These are phyloP conservation scores for Takakia lepidozioides DNA, from an alignment of 225 moss, liverwort and hornwort genomes.

Conservation along the genomic window DNA sequence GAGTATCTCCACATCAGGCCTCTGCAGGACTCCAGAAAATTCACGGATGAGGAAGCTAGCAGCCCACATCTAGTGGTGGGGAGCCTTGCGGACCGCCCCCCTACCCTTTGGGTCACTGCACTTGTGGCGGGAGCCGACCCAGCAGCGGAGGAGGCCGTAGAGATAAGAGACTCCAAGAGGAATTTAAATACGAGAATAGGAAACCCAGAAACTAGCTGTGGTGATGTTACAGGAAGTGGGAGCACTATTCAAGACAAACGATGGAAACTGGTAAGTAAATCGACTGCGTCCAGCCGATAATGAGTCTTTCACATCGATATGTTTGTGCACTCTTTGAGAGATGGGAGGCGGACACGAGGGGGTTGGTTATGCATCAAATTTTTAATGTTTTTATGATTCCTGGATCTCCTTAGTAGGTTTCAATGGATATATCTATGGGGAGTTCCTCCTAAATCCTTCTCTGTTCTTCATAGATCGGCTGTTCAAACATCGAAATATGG, in stretches of 20 bases:
- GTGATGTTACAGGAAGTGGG: constrained; percentile 6
- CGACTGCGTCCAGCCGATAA: background rate
- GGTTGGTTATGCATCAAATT: no score
- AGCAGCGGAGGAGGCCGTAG: background rate
- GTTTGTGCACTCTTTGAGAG: background rate
- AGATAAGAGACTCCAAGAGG: background rate
- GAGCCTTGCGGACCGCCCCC: no score
- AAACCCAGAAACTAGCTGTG: background rate
- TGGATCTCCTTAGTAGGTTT: no score
- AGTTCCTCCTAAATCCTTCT: no score
- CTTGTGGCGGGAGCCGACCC: background rate
- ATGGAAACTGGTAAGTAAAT: constrained; percentile 12
- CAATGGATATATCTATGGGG: no score
- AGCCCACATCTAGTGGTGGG: constrained; percentile 12
- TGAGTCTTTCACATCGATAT: background rate
- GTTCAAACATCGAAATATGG: no score
- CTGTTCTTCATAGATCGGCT: no score
- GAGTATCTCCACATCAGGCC: background rate
- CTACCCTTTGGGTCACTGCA: background rate
- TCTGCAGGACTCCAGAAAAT: no score
- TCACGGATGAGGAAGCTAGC: constrained; percentile 27
- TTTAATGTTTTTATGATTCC: no score
- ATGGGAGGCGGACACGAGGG: no score
- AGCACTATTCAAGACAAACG: constrained; percentile 11
- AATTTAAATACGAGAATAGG: background rate